Percentiles rank a stretch among this genome's conserved stretches.
These are phyloP conservation scores for Rhizopogon rudus DNA, from an alignment of 768 basidiomycete species.

Conservation along the genomic window DNA sequence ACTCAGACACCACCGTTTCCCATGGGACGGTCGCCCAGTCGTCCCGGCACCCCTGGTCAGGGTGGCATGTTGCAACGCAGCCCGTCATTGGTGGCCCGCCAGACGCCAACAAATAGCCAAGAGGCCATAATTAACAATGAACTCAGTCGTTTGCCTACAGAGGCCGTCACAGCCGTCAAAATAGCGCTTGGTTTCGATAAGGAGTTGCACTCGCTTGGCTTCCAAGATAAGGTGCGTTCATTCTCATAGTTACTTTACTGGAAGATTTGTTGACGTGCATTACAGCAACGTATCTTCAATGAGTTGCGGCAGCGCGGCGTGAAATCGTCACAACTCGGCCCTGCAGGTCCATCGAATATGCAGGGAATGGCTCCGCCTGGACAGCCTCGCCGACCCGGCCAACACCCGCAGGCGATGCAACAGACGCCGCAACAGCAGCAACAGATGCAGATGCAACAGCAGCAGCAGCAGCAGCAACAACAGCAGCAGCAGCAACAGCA, in stretches of 20 bases:
- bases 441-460: slow-evolving; percentile 21
- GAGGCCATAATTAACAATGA: slow-evolving; percentile 34
- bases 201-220: slow-evolving; percentile 36
- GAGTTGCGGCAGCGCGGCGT: slow-evolving; percentile 19
- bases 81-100: slow-evolving; percentile 49
- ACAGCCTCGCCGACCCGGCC: slow-evolving; percentile 29
- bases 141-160: slow-evolving; percentile 34
- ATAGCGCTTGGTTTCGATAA: slow-evolving; percentile 44
- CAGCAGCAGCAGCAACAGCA: slow-evolving; percentile 22
- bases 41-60: slow-evolving; percentile 48
- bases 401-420: slow-evolving; percentile 12
- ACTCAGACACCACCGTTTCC: slow-evolving; percentile 40
- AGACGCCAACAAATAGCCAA: slow-evolving; percentile 30
- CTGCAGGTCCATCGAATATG: slow-evolving; percentile 20
- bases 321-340: slow-evolving; percentile 19
- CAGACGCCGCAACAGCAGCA: slow-evolving; percentile 22
- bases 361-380: slow-evolving; percentile 35
- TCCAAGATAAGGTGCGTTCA: slow-evolving; percentile 55
- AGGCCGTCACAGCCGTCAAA: slow-evolving; percentile 30
- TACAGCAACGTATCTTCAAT: slow-evolving; percentile 33
- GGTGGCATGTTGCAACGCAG: slow-evolving; percentile 47
- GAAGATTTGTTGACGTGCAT: slow-evolving; percentile 10
- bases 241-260: not conserved
- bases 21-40: slow-evolving; percentile 53
- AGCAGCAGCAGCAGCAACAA: slow-evolving; percentile 12